Conservation (phyloP, 306 rosid genomes). For the Comarum palustre region DNA sequence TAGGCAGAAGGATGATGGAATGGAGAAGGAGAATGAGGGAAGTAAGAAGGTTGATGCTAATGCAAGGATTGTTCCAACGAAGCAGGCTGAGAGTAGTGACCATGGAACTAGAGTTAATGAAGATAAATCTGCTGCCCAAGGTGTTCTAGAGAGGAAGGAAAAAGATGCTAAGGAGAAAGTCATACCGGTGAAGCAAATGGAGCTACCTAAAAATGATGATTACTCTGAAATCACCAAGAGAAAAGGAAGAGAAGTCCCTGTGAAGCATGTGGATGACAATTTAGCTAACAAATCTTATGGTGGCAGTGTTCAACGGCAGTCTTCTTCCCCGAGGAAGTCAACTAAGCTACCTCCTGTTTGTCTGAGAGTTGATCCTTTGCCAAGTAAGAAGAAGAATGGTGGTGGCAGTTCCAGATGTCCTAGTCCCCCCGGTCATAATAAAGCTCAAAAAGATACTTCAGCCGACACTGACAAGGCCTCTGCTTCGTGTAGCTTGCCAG, state of each 20-base stretch:
- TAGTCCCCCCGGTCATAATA: conserved; percentile 47
- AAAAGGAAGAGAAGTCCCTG: conserved; percentile 23
- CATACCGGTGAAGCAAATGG: conserved; percentile 46
- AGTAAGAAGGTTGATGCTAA: conserved; percentile 11
- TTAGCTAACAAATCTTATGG: conserved; percentile 21
- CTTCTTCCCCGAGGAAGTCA: conserved; percentile 38
- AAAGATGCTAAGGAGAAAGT: conserved; percentile 15
- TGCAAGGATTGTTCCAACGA: conserved; percentile 26
- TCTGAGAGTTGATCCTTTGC: conserved; percentile 72
- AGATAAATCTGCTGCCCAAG: not conserved
- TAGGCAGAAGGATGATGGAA: conserved; percentile 32
- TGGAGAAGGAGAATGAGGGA: conserved; percentile 13
- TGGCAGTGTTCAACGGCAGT: conserved; percentile 13
- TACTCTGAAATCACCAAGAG: conserved; percentile 18
- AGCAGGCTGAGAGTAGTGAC: conserved; percentile 12
- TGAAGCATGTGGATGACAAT: conserved; percentile 26
- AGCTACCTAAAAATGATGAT: conserved; percentile 25
- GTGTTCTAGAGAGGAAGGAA: conserved; percentile 8
- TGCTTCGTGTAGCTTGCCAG: conserved; percentile 9
- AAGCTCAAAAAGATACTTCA: not conserved
- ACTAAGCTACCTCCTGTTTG: conserved; percentile 75
- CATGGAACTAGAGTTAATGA: not conserved
- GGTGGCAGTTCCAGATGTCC: conserved; percentile 46
- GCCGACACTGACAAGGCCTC: conserved; percentile 13
- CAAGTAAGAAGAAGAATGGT: conserved; percentile 46